Evolutionary conservation across 108 stramenopile genomes (phyloP), one percentile per base, ranked within the genome.

Genomic region (Nannochloropsis salina): DNA sequence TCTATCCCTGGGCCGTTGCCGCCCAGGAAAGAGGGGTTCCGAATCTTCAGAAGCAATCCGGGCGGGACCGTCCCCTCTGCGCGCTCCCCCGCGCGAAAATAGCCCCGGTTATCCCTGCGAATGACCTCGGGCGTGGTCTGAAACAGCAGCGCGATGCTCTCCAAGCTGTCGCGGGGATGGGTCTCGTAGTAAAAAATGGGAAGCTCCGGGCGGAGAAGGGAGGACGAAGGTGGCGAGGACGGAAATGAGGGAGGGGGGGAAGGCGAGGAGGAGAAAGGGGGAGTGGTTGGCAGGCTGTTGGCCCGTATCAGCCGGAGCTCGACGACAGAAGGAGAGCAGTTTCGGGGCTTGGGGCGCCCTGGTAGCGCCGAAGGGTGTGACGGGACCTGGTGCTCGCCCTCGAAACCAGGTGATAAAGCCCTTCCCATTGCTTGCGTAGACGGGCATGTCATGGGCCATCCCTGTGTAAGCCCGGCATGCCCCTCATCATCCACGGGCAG

Each of bases 171-270:
- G 3, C n/a, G 15, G 61, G 61, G 61, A 74, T 74, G 61, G 20
- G 61, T 74, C 8, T 74, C 61, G 61, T 74, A 74, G n/a, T 74
- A 74, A 74, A 6, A 74, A 74, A 74, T n/a, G 61, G 61, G 61
- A 2, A 74, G 61, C 20, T 74, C 20, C 31, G 31, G 31, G n/a
- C 61, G 61, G n/a, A 74, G n/a, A 4, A 8, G 61, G 61, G 61
- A 6, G 61, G 61, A 74, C 20, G 61, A 74, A n/a, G 61, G 2
- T 15, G 61, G 15, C 20, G 61, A 74, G 3, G 8, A 74, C 20
- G 61, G 8, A n/a, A 74, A 74, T 4, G 61, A 6, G 61, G 61
- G n/a, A 3, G 61, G 8, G 31, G 61, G n/a, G 61, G 61, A 15
- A n/a, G 61, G 15, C 20, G 61, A 74, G 3, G 8, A 74, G 61